A percentile compares a stretch with the other conserved stretches of the same genome.
Conservation (phyloP, 495 filamentous ascomycete genomes). For the Penicillium argentinense region DNA sequence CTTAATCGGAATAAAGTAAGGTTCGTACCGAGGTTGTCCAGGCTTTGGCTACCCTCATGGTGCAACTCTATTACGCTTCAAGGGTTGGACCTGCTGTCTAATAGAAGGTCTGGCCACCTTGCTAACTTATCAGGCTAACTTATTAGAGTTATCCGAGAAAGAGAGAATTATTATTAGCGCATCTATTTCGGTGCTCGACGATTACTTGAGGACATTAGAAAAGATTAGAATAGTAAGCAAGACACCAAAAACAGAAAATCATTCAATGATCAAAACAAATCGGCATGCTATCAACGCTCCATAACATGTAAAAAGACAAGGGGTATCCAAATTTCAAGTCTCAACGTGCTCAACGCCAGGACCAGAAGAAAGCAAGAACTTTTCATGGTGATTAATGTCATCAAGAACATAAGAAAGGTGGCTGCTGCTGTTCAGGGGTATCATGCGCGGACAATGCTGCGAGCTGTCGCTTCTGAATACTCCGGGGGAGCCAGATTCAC, state of each 20-base stretch:
- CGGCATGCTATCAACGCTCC: not conserved
- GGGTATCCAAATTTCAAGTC: not conserved
- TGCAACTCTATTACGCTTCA: not conserved
- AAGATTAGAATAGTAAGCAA: not conserved
- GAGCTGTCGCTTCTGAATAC: constrained; percentile 18
- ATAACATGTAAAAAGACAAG: not conserved
- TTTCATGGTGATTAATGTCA: no score
- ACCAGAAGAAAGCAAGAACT: not conserved
- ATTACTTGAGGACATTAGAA: no score
- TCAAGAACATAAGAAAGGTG: no score
- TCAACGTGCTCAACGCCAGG: not conserved
- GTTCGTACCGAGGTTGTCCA: no score
- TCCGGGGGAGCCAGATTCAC: constrained; percentile 17
- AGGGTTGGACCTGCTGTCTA: not conserved
- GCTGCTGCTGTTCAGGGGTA: no score
- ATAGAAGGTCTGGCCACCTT: no score
- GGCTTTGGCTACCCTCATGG: no score
- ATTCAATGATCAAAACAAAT: no score
- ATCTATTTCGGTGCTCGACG: no score
- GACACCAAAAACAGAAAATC: not conserved
- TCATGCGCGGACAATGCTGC: not conserved
- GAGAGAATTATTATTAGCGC: not conserved
- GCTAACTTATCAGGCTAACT: no score
- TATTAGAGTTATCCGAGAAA: not conserved
- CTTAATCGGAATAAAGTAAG: no score